Conservation (phyloP, 192 early-diverging fungal genomes). For the Coemansia sp. region DNA sequence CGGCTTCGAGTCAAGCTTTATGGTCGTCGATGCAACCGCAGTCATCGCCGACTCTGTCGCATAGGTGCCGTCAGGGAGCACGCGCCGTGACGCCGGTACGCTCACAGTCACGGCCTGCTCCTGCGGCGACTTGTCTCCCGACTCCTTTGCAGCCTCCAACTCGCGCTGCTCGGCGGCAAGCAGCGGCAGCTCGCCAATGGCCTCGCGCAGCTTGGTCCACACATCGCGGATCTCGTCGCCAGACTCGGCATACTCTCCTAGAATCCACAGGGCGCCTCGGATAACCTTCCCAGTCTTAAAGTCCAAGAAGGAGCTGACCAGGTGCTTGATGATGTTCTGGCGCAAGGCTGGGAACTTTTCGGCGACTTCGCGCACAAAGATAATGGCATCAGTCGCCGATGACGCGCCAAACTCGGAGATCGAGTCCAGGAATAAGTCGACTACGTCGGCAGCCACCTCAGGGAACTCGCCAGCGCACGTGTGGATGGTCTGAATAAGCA, state of each 20-base stretch:
- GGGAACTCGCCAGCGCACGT: constrained; percentile 93
- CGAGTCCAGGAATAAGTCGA: constrained; percentile 91
- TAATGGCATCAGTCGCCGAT: constrained; percentile 83
- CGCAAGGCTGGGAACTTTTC: constrained; percentile 94
- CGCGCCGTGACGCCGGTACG: constrained; percentile 57
- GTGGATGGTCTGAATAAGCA: constrained; percentile 96
- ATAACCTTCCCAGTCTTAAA: constrained; percentile 91
- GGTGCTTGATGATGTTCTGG: constrained; percentile 71
- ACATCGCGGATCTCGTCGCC: constrained; percentile 77
- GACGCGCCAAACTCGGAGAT: constrained; percentile 86
- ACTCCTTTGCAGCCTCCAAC: constrained; percentile 67
- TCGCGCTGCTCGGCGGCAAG: constrained; percentile 88
- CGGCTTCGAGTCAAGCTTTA: constrained; percentile 55
- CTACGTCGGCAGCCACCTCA: constrained; percentile 94
- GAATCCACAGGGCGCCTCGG: constrained; percentile 96
- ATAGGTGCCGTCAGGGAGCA: constrained; percentile 96
- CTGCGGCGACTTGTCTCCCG: constrained; percentile 23
- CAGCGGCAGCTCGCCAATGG: constrained; percentile 91
- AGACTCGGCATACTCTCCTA: constrained; percentile 92
- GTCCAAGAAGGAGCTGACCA: constrained; percentile 82
- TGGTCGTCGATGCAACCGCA: constrained; percentile 27
- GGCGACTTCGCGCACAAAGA: constrained; percentile 96
- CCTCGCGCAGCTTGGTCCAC: constrained; percentile 76
- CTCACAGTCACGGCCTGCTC: constrained; percentile 35
- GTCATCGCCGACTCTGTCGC: constrained; percentile 92